Evolutionary conservation across 306 rosid genomes (phyloP), one percentile per base, ranked within the genome.

Genomic region (Ormosia semicastrata): DNA sequence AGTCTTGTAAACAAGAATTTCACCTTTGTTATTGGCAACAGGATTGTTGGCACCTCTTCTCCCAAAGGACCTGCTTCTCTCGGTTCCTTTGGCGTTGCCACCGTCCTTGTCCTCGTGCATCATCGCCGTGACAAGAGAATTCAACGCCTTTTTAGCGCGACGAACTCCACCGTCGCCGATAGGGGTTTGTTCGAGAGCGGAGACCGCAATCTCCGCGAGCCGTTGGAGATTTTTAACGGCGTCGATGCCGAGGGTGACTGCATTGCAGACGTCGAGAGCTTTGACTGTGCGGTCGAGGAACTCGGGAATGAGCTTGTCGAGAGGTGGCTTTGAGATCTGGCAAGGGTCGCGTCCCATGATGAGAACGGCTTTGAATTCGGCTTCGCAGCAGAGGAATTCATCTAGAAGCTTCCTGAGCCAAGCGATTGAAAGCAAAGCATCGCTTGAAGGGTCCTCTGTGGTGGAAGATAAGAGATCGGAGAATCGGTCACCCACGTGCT

Each of bases 101-200:
- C 86, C 82, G 49, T 89, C 97, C 64, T 78, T 88, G 46, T 95
- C 99, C 73, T 93, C 98, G 4, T 84, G 73, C 17, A 87, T 34
- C 93, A 93, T 89, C 8, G 85, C 87, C 0, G 87, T 47, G 7
- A 91, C 56, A 37, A 96, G 79, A 0, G 97, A 79, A 40, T 44
- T 68, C 78, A 96, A 71, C 0, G 98, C 97, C 90, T 87, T 93
- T n/a, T 88, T 90, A 0, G 99, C 99, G 0, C 99, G 87, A 3
- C 97, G 94, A 7, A 90, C 93, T 77, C 93, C 97, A 0, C 99
- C 99, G 1, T 96, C 97, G 0, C 98, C 97, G n/a, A 96, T 73
- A 3, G 97, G 98, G 47, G 77, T 32, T 4, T 86, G 87, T 6
- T 88, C 89, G 11, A 96, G 75, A 18, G 99, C 88, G 9, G 88